A percentile compares a stretch with the other conserved stretches of the same genome.
Evolutionary conservation across 805 yeast genomes (phyloP).

Genomic region (Ascoidea asiatica): DNA sequence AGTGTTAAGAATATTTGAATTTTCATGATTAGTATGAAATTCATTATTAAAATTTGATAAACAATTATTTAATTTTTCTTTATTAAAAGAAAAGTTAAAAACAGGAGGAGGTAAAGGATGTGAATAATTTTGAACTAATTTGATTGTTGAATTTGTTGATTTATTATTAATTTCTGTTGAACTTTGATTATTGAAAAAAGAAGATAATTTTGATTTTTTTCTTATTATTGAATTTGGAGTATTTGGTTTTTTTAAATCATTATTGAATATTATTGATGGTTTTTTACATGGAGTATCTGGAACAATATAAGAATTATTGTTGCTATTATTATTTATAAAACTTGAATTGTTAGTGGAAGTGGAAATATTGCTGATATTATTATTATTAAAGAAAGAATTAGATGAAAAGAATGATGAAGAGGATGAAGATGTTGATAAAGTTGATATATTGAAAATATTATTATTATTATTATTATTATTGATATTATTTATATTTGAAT

Average conservation of each 20-base stretch:
- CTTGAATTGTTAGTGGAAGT: not conserved
- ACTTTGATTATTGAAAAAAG: not conserved
- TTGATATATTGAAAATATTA: not conserved
- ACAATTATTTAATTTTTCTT: no score
- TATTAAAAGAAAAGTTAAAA: not conserved
- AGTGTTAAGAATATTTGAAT: no score
- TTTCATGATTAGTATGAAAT: no score
- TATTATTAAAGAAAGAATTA: no score
- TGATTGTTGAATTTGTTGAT: not conserved
- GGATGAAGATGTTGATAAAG: not conserved
- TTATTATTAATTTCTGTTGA: not conserved
- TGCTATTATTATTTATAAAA: no score
- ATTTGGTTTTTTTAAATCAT: no score
- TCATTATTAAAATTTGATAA: no score
- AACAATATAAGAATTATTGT: not conserved
- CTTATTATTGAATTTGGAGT: not conserved
- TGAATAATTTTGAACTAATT: no score
- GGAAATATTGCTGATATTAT: not conserved
- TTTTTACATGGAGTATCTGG: conserved; percentile 10
- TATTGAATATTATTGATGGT: not conserved
- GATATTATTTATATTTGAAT: no score
- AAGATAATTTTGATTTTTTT: not conserved
- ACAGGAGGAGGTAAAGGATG: no score
- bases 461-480: no score
- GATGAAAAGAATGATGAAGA: no score